Evolutionary conservation across 805 yeast species (phyloP).

Genomic region (Candida dajiaensis): DNA sequence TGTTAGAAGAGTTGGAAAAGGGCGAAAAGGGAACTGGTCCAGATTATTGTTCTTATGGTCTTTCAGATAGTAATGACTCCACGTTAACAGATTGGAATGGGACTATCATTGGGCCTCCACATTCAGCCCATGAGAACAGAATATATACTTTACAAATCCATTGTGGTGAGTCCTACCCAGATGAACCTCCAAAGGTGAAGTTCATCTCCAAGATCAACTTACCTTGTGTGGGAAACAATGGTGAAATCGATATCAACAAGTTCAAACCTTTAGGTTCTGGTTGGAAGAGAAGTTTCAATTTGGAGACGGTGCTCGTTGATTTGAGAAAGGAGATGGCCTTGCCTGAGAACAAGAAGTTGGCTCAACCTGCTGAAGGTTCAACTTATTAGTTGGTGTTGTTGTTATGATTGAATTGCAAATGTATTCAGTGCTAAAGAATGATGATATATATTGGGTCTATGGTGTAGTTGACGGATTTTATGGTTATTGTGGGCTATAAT

Average conservation of each 20-base stretch:
- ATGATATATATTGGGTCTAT: too few species aligned
- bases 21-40: slow-evolving; percentile 98
- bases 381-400: slow-evolving; percentile 33
- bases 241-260: slow-evolving; percentile 42
- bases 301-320: slow-evolving; percentile 90
- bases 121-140: slow-evolving; percentile 83
- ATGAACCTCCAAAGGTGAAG: slow-evolving; percentile 75
- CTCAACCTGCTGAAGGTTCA: slow-evolving; percentile 90
- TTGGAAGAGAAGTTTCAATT: slow-evolving; percentile 89
- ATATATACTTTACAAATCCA: slow-evolving; percentile 78
- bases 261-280: slow-evolving; percentile 59
- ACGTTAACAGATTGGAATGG: slow-evolving; percentile 97
- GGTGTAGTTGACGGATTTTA: too few species aligned
- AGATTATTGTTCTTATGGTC: slow-evolving; percentile 93
- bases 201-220: slow-evolving; percentile 83
- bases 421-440: too few species aligned
- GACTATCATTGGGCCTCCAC: slow-evolving; percentile 96
- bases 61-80: slow-evolving; percentile 85
- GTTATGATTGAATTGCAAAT: too few species aligned
- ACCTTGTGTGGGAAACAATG: slow-evolving; percentile 82
- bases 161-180: slow-evolving; percentile 86
- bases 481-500: too few species aligned
- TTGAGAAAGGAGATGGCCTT: slow-evolving; percentile 87
- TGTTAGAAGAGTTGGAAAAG: slow-evolving; percentile 92
- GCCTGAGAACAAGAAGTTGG: slow-evolving; percentile 72